Percentiles rank a stretch among this genome's conserved stretches.
Evolutionary conservation across 768 basidiomycete species (phyloP).

Genomic region (Pilatotrama ljubarskyi): DNA sequence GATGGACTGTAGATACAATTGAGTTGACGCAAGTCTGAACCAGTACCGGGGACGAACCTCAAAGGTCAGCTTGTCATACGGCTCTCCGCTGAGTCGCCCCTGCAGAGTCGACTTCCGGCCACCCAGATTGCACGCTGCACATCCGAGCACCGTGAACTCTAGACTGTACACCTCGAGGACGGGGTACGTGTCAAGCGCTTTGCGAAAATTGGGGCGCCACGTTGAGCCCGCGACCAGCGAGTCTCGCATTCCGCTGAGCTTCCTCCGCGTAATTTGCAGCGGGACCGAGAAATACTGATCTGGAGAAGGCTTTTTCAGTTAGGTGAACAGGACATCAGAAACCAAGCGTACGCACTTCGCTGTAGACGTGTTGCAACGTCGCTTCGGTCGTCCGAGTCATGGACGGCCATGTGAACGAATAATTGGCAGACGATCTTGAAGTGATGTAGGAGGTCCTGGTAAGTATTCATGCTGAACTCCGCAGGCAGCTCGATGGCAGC

Average conservation of each 20-base stretch:
- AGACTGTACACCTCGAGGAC: slow-evolving; percentile 54
- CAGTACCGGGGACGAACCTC: slow-evolving; percentile 41
- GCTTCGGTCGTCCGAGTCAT: slow-evolving; percentile 48
- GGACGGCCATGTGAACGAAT: slow-evolving; percentile 79
- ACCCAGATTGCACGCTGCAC: slow-evolving; percentile 83
- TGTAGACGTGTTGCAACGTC: slow-evolving; percentile 52
- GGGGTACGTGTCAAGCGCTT: slow-evolving; percentile 65
- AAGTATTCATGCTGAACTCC: slow-evolving; percentile 78
- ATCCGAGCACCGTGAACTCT: slow-evolving; percentile 58
- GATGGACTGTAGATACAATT: slow-evolving; percentile 11
- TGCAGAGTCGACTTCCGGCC: slow-evolving; percentile 63
- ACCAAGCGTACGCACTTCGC: slow-evolving; percentile 43
- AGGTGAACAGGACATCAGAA: not conserved
- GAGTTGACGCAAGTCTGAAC: not conserved
- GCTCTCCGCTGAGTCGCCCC: slow-evolving; percentile 61
- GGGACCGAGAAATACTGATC: slow-evolving; percentile 77
- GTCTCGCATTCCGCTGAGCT: slow-evolving; percentile 67
- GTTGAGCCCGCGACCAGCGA: slow-evolving; percentile 82
- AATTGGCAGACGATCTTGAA: slow-evolving; percentile 90
- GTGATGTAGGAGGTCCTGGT: slow-evolving; percentile 73
- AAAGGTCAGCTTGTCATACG: slow-evolving; percentile 75
- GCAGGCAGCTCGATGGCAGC: slow-evolving; percentile 55
- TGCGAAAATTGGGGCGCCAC: slow-evolving; percentile 74
- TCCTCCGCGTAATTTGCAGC: slow-evolving; percentile 64
- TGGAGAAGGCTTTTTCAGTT: not conserved